Evolutionary conservation across 2,329 filamentous ascomycete species (phyloP).

Genomic region (Talaromyces sp.): DNA sequence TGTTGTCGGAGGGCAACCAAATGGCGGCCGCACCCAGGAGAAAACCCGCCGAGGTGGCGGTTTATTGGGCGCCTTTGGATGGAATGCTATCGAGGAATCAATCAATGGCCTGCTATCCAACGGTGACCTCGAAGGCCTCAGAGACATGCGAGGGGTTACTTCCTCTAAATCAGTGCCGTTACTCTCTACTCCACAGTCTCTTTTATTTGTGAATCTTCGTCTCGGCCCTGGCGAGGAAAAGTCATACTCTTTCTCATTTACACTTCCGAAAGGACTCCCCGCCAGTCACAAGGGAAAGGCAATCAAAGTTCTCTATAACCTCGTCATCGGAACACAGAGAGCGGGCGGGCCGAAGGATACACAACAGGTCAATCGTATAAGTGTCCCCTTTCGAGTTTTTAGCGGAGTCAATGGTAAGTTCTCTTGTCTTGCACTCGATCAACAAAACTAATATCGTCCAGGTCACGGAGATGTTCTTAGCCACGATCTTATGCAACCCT

Average conservation of each 20-base stretch:
- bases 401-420: constrained; percentile 75
- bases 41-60: constrained; percentile 63
- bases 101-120: constrained; percentile 82
- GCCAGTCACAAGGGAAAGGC: constrained; percentile 87
- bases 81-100: constrained; percentile 82
- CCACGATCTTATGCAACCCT: constrained; percentile 91
- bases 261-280: constrained; percentile 80
- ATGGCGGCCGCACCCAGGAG: constrained; percentile 52
- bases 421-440: neutral
- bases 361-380: constrained; percentile 79
- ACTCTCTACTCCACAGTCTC: constrained; percentile 90
- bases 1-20: constrained; percentile 75
- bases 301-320: constrained; percentile 87
- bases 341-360: constrained; percentile 73
- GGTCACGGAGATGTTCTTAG: constrained; percentile 78
- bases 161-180: constrained; percentile 84
- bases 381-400: constrained; percentile 86
- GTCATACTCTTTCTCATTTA: constrained; percentile 82
- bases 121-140: constrained; percentile 85
- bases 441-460: constrained; percentile 24
- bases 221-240: constrained; percentile 84
- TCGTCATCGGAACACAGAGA: constrained; percentile 87
- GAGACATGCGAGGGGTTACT: constrained; percentile 86
- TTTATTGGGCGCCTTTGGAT: constrained; percentile 78
- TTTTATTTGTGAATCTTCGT: constrained; percentile 89